Conservation (phyloP, 139 green algal genomes). For the Volvox reticuliferus region DNA sequence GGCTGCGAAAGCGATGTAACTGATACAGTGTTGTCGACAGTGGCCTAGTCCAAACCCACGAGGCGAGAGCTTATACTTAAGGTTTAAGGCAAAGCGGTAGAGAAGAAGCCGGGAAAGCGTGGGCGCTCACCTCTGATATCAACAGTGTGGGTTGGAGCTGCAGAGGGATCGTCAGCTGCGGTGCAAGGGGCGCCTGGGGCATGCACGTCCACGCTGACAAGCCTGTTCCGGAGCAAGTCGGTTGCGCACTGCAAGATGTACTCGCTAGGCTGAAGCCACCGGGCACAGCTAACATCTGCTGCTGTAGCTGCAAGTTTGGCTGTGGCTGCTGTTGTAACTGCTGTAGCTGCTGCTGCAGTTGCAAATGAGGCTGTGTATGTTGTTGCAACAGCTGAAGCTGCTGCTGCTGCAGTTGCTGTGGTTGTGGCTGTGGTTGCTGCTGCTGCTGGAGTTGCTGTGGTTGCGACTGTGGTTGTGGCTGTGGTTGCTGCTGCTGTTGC, state of each 20-base stretch:
- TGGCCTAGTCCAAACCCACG: too few relatives aligned
- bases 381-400: too few relatives aligned
- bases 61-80: too few relatives aligned
- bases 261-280: not conserved
- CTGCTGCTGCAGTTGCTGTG: not conserved
- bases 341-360: not conserved
- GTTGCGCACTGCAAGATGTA: not conserved
- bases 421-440: not conserved
- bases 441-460: not conserved
- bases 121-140: not conserved
- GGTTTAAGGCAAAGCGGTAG: too few relatives aligned
- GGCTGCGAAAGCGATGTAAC: too few relatives aligned
- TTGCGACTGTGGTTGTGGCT: not conserved
- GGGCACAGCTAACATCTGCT: not conserved
- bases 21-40: too few relatives aligned
- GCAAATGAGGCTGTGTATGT: not conserved
- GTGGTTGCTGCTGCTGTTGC: not conserved
- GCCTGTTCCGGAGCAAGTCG: not conserved
- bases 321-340: not conserved
- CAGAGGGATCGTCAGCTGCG: not conserved
- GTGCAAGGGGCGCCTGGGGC: not conserved
- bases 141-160: constrained; percentile 1
- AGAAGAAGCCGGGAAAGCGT: too few relatives aligned
- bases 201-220: not conserved
- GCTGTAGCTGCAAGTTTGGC: not conserved